phyloP scores from a whole-genome alignment of 768 basidiomycete genomes.

The Psilocybe cubensis region DNA sequence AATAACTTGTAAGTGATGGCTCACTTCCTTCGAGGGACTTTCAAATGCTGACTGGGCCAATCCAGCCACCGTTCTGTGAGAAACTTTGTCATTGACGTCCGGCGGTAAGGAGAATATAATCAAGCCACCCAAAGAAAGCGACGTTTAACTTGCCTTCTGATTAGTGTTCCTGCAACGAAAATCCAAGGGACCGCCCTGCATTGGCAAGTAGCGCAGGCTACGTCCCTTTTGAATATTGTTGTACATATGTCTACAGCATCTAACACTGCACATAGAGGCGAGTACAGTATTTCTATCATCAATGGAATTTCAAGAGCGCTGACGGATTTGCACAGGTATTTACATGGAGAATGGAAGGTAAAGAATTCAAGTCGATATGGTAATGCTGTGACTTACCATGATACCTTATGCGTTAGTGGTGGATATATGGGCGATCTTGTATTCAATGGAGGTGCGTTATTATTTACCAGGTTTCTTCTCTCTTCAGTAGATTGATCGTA shows the following conservation, averaged over 20 bases:
- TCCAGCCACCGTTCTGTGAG: conserved; percentile 69
- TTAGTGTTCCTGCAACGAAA: conserved; percentile 52
- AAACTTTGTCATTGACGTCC: conserved; percentile 75
- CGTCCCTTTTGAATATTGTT: conserved; percentile 75
- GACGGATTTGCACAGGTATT: conserved; percentile 38
- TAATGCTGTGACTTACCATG: too few relatives aligned
- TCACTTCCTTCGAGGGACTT: neutral
- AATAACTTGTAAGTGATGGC: conserved; percentile 62
- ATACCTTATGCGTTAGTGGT: too few relatives aligned
- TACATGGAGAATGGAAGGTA: conserved; percentile 85
- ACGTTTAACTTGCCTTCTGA: neutral
- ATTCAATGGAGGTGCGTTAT: conserved; percentile 55
- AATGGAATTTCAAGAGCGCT: neutral
- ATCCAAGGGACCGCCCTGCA: conserved; percentile 71
- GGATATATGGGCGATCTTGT: conserved; percentile 58
- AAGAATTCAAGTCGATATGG: too few relatives aligned
- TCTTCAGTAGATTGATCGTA: neutral
- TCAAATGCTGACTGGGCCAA: neutral
- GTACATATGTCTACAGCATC: conserved; percentile 69
- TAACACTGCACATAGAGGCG: conserved; percentile 72
- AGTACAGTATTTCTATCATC: neutral
- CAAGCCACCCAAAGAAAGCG: too few relatives aligned
- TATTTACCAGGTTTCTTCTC: neutral
- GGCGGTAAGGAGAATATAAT: conserved; percentile 42
- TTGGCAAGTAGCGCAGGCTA: conserved; percentile 85